These are phyloP conservation scores for Limonium bicolor DNA, from an alignment of 148 eudicot species.

Conservation along the genomic window DNA sequence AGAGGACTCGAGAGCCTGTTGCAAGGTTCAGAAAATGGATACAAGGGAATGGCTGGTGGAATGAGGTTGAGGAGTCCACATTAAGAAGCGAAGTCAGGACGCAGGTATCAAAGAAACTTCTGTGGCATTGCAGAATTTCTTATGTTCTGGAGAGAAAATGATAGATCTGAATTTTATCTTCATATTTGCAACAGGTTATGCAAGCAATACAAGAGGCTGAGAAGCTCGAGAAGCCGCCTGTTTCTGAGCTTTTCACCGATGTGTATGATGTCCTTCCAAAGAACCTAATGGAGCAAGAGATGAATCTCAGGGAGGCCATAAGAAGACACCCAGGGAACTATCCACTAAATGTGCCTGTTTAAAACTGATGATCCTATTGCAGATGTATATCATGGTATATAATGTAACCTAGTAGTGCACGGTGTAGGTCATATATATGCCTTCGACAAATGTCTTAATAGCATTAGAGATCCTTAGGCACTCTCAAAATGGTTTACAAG, in stretches of 20 bases:
- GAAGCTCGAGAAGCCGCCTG: constrained; percentile 3
- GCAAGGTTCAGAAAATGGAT: constrained; percentile 60
- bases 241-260: constrained; percentile 1
- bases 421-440: no score
- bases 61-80: constrained; percentile 29
- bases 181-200: background rate
- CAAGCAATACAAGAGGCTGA: constrained; percentile 4
- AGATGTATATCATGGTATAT: no score
- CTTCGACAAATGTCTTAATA: no score
- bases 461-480: no score
- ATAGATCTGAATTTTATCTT: background rate
- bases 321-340: background rate
- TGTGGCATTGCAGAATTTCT: background rate
- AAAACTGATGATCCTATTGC: background rate
- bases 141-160: background rate
- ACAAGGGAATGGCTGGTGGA: constrained; percentile 62
- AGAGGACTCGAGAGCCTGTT: constrained; percentile 39
- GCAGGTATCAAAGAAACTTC: constrained; percentile 26
- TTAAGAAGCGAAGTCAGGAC: constrained; percentile 29
- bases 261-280: background rate
- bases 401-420: no score
- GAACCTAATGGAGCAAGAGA: background rate
- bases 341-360: background rate
- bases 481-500: no score
- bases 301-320: background rate